These are phyloP conservation scores for Trametes maxima DNA, from an alignment of 768 basidiomycete genomes.

Conservation along the genomic window DNA sequence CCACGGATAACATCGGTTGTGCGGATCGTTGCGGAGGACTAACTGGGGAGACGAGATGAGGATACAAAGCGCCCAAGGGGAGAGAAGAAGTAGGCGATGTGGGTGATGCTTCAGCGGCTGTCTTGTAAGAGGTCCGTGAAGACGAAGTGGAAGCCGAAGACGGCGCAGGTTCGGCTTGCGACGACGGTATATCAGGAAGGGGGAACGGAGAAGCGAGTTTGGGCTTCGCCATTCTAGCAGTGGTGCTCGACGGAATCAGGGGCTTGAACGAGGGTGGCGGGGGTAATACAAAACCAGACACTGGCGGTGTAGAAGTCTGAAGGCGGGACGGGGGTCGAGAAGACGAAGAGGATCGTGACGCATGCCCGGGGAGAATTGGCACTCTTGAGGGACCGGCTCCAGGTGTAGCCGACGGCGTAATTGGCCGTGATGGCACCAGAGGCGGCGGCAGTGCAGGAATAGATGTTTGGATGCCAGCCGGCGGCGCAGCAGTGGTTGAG, in stretches of 20 bases:
- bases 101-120: conserved; percentile 15
- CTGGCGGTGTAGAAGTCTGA: conserved; percentile 10
- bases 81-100: conserved; percentile 21
- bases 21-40: conserved; percentile 12
- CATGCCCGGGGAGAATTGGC: not conserved
- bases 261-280: conserved; percentile 16
- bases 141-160: conserved; percentile 19
- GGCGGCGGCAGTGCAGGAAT: conserved; percentile 17
- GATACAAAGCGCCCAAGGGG: conserved; percentile 25
- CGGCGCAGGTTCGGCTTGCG: not conserved
- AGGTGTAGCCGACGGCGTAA: conserved; percentile 15
- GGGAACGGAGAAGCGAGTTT: conserved; percentile 19
- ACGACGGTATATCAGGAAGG: not conserved
- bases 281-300: conserved; percentile 7
- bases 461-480: not conserved
- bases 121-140: conserved; percentile 14
- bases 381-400: conserved; percentile 8
- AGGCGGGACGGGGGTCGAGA: conserved; percentile 18
- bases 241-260: not conserved
- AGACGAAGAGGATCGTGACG: conserved; percentile 10
- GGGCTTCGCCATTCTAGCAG: conserved; percentile 3
- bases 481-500: not conserved
- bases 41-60: conserved; percentile 7
- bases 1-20: conserved; percentile 4
- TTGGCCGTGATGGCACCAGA: conserved; percentile 22